These are phyloP conservation scores for Aspergillus egyptiacus DNA, from an alignment of 495 filamentous ascomycete species.

Conservation along the genomic window DNA sequence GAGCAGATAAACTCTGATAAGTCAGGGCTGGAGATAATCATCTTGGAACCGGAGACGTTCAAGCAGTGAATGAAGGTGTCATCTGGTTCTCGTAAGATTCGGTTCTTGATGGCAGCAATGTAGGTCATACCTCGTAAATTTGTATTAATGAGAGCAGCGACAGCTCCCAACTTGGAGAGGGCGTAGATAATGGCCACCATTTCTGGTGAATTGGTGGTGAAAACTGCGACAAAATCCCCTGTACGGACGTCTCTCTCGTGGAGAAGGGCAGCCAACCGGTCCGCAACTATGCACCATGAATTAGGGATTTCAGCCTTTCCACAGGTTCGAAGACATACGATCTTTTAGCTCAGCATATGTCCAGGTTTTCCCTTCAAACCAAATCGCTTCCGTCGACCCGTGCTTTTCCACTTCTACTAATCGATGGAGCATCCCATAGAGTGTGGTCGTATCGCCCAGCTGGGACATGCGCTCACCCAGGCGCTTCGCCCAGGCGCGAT, in stretches of 20 bases:
- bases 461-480: constrained; percentile 34
- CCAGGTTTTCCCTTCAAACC: constrained; percentile 50
- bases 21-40: constrained; percentile 55
- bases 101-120: neutral
- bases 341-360: constrained; percentile 45
- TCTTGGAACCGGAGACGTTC: constrained; percentile 57
- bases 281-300: constrained; percentile 30
- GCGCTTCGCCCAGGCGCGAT: constrained; percentile 30
- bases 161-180: constrained; percentile 76
- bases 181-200: constrained; percentile 78
- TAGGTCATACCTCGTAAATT: constrained; percentile 61
- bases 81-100: constrained; percentile 23
- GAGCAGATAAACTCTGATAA: constrained; percentile 34
- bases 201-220: constrained; percentile 65
- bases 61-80: constrained; percentile 76
- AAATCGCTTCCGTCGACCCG: constrained; percentile 35
- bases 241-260: constrained; percentile 30
- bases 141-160: constrained; percentile 87
- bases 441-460: constrained; percentile 38
- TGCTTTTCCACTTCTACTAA: constrained; percentile 35
- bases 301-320: neutral
- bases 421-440: constrained; percentile 42
- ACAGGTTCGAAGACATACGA: constrained; percentile 24
- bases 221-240: constrained; percentile 42
- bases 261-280: constrained; percentile 41